These are phyloP conservation scores for Flaveria sonorensis DNA, from an alignment of 129 eudicot species.

Conservation along the genomic window DNA sequence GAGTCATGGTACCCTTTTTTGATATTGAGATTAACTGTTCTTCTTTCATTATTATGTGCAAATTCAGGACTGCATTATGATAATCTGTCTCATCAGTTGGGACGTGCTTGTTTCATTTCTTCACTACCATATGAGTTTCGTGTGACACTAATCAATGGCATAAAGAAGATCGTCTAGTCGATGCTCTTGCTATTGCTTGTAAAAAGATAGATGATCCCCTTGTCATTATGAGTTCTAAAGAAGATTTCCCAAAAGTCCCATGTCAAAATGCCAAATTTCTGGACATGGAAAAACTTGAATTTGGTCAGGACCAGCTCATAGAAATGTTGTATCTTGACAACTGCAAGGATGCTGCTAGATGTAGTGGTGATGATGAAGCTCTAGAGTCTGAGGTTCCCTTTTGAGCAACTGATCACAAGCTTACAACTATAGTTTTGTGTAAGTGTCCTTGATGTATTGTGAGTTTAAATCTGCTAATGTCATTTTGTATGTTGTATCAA, in stretches of 20 bases:
- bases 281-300: conserved; percentile 13
- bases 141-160: conserved; percentile 23
- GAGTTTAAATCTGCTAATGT: neutral
- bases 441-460: conserved; percentile 13
- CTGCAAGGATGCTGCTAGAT: neutral
- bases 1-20: conserved; percentile 32
- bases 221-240: conserved; percentile 37
- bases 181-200: conserved; percentile 43
- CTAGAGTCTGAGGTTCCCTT: conserved; percentile 5
- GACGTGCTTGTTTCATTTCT: neutral
- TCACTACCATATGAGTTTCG: conserved; percentile 43
- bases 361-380: conserved; percentile 12
- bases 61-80: conserved; percentile 34
- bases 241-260: neutral
- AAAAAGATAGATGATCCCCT: conserved; percentile 53
- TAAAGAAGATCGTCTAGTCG: conserved; percentile 1
- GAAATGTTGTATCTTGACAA: conserved; percentile 26
- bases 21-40: conserved; percentile 48
- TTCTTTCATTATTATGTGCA: conserved; percentile 44
- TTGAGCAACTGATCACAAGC: conserved; percentile 6
- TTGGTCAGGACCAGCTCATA: conserved; percentile 6
- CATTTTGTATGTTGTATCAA: conserved; percentile 6
- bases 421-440: neutral
- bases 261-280: conserved; percentile 27
- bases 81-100: conserved; percentile 32